These are phyloP conservation scores for Cenchrus americanus DNA, from an alignment of 176 grass and related monocot genomes.

Conservation along the genomic window DNA sequence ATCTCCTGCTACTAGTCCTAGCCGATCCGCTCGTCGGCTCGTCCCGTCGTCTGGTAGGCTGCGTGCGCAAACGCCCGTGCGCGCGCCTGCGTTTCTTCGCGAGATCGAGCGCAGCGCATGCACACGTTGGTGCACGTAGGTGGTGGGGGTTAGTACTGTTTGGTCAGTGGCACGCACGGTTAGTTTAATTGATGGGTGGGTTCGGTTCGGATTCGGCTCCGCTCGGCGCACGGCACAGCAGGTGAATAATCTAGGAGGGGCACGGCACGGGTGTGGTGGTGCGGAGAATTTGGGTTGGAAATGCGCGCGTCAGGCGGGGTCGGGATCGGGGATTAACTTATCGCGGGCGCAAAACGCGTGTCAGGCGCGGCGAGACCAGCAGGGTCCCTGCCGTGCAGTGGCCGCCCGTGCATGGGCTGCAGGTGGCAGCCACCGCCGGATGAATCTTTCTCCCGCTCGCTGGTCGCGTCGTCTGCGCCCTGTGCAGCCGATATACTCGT, in stretches of 20 bases:
- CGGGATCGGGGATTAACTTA: conserved; percentile 4
- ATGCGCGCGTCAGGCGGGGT: conserved; percentile 12
- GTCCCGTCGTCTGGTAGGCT: too few species aligned
- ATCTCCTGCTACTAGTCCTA: too few species aligned
- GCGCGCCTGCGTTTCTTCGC: conserved; percentile 13
- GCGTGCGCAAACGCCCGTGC: background rate
- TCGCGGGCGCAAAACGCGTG: conserved; percentile 30
- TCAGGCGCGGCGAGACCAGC: background rate
- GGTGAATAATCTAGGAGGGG: background rate
- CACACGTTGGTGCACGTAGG: conserved; percentile 6
- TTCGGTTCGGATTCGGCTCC: too few species aligned
- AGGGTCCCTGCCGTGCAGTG: background rate
- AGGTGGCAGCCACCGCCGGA: conserved; percentile 8
- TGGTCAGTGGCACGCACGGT: background rate
- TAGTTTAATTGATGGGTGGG: background rate
- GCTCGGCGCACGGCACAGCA: too few species aligned
- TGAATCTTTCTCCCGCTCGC: background rate
- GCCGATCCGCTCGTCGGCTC: too few species aligned
- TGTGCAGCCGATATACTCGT: too few species aligned
- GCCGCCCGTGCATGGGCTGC: conserved; percentile 21
- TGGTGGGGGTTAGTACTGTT: background rate
- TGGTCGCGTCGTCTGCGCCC: too few species aligned
- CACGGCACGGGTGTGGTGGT: background rate
- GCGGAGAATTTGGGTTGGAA: background rate
- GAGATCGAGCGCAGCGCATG: background rate